A percentile compares a stretch with the other conserved stretches of the same genome.
Conservation (phyloP, 1,139 yeast genomes). For the Saccharomyces hybrid region DNA sequence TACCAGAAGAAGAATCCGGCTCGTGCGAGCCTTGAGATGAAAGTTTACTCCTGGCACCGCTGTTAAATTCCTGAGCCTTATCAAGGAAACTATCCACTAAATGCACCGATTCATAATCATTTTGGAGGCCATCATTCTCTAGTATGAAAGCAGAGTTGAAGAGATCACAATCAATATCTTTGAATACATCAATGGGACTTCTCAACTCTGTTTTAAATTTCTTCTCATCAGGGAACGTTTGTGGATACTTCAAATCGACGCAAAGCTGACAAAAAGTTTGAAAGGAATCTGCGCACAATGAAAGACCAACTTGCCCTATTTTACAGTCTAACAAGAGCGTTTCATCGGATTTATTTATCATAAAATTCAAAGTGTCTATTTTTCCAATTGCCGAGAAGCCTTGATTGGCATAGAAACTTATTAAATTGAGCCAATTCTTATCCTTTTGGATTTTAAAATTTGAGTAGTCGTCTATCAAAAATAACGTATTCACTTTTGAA, state of each 20-base stretch:
- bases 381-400: conserved; percentile 26
- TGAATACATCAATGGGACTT: conserved; percentile 41
- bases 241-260: conserved; percentile 65
- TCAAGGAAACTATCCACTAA: conserved; percentile 18
- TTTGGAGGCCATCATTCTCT: not conserved
- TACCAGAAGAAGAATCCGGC: conserved; percentile 8
- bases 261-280: conserved; percentile 61
- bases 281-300: conserved; percentile 79
- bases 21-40: not conserved
- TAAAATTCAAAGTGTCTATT: conserved; percentile 7
- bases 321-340: conserved; percentile 17
- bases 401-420: conserved; percentile 14
- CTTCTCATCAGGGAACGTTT: conserved; percentile 49
- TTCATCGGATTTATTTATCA: not conserved
- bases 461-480: conserved; percentile 51
- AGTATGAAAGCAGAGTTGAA: conserved; percentile 11
- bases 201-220: conserved; percentile 41
- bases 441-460: conserved; percentile 30
- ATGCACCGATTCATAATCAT: conserved; percentile 9
- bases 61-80: not conserved
- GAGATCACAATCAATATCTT: conserved; percentile 39
- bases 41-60: not conserved
- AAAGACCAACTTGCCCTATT: conserved; percentile 44
- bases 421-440: conserved; percentile 21
- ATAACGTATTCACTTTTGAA: conserved; percentile 39